Evolutionary conservation across 768 basidiomycete species (phyloP).

Genomic region (Agaricus sinodeliciosus): DNA sequence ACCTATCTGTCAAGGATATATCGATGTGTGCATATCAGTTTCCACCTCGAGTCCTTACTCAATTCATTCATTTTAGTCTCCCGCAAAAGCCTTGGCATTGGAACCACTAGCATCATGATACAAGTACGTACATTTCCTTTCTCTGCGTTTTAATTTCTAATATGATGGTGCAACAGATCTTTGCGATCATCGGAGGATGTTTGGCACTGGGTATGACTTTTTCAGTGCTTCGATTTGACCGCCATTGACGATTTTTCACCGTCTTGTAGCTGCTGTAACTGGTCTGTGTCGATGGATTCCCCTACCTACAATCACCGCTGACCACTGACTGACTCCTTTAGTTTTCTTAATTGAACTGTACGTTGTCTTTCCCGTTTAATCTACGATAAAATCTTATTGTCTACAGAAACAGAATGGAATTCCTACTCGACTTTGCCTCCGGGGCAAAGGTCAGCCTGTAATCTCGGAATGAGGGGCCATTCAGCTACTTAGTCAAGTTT

Average conservation of each 20-base stretch:
- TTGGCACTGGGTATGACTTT: neutral
- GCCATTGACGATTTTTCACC: neutral
- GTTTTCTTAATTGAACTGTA: constrained; percentile 8
- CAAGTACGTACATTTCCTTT: neutral
- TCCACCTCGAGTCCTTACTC: neutral
- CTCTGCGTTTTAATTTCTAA: neutral
- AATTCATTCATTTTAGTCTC: neutral
- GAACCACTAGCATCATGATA: neutral
- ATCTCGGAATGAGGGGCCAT: neutral
- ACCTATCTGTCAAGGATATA: constrained; percentile 8
- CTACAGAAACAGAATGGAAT: neutral
- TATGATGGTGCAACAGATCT: neutral
- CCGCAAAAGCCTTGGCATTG: neutral
- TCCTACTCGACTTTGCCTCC: constrained; percentile 2
- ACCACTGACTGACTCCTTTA: neutral
- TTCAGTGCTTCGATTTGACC: neutral
- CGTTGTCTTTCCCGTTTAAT: neutral
- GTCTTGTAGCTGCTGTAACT: constrained; percentile 1
- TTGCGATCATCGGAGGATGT: neutral
- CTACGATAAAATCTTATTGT: neutral
- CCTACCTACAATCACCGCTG: neutral
- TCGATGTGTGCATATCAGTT: neutral
- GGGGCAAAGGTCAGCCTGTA: neutral
- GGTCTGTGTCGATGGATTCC: neutral
- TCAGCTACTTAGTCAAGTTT: neutral